Conservation (phyloP, 352 stramenopile species). For the Elongisporangium senticosum region DNA sequence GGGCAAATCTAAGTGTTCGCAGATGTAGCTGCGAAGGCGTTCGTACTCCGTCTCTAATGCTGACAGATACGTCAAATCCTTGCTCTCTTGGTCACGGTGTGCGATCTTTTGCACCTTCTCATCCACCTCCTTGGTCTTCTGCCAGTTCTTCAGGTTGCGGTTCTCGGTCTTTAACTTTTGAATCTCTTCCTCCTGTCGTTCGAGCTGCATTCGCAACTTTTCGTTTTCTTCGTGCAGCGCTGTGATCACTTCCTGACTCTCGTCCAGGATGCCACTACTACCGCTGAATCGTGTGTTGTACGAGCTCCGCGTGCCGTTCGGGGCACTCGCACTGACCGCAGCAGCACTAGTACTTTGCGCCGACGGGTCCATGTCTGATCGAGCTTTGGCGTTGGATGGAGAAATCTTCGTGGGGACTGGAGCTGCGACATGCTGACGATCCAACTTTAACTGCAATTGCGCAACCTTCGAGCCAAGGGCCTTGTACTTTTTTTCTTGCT, state of each 20-base stretch:
- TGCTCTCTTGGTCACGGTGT: conserved; percentile 79
- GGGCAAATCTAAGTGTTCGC: conserved; percentile 68
- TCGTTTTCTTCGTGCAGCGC: conserved; percentile 82
- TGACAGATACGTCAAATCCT: conserved; percentile 77
- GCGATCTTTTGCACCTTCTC: conserved; percentile 86
- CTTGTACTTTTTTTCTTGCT: conserved; percentile 78
- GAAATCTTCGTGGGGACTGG: conserved; percentile 29
- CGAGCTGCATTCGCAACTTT: conserved; percentile 61
- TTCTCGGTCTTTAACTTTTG: conserved; percentile 76
- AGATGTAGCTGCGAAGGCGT: conserved; percentile 75
- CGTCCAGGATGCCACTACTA: conserved; percentile 74
- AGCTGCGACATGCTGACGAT: conserved; percentile 42
- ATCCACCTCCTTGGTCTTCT: conserved; percentile 83
- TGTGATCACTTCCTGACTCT: conserved; percentile 85
- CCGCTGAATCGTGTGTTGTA: conserved; percentile 38
- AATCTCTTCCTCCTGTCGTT: conserved; percentile 69
- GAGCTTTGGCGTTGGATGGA: conserved; percentile 27
- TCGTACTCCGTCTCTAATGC: conserved; percentile 82
- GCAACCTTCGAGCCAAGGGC: conserved; percentile 67
- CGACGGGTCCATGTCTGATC: conserved; percentile 7
- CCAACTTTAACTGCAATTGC: conserved; percentile 61
- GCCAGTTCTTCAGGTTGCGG: conserved; percentile 74
- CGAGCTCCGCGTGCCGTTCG: conserved; percentile 27
- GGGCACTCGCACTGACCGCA: conserved; percentile 8
- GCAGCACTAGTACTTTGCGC: not conserved